These are phyloP conservation scores for Dactylorhiza incarnata DNA, from an alignment of 106 monocot genomes.

Conservation along the genomic window DNA sequence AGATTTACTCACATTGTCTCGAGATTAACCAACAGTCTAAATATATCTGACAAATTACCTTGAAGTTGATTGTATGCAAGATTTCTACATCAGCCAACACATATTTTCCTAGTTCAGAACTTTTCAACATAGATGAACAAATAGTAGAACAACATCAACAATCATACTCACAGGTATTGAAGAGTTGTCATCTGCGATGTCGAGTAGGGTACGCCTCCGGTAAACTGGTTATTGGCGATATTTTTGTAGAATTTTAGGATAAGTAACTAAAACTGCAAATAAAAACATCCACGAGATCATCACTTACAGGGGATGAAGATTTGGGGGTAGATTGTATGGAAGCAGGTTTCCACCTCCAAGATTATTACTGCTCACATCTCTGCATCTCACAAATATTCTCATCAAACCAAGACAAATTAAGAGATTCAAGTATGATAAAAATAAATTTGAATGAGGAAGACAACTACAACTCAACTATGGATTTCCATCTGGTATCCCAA, in stretches of 20 bases:
- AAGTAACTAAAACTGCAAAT: neutral
- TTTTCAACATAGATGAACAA: no score
- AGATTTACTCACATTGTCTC: no score
- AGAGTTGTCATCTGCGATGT: no score
- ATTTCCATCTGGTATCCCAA: slow-evolving; percentile 25
- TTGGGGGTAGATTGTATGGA: slow-evolving; percentile 45
- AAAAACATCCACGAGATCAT: neutral
- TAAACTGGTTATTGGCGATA: slow-evolving; percentile 30
- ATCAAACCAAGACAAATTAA: neutral
- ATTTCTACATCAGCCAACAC: no score
- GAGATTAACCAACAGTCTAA: no score
- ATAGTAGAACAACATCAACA: no score
- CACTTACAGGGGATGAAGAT: slow-evolving; percentile 34
- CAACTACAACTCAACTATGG: slow-evolving; percentile 24
- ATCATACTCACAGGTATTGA: no score
- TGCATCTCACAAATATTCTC: slow-evolving; percentile 19
- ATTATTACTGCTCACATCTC: slow-evolving; percentile 57
- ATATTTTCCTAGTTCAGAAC: no score
- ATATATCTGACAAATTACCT: no score
- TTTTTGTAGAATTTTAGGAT: slow-evolving; percentile 21
- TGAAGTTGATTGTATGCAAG: no score
- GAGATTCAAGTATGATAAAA: neutral
- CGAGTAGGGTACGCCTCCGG: slow-evolving; percentile 8
- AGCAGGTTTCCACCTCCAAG: slow-evolving; percentile 31
- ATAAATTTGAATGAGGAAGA: neutral